Evolutionary conservation across 1,284 basidiomycete species (phyloP), one percentile per base, ranked within the genome.

Genomic region (Cutaneotrichosporon cutaneum): DNA sequence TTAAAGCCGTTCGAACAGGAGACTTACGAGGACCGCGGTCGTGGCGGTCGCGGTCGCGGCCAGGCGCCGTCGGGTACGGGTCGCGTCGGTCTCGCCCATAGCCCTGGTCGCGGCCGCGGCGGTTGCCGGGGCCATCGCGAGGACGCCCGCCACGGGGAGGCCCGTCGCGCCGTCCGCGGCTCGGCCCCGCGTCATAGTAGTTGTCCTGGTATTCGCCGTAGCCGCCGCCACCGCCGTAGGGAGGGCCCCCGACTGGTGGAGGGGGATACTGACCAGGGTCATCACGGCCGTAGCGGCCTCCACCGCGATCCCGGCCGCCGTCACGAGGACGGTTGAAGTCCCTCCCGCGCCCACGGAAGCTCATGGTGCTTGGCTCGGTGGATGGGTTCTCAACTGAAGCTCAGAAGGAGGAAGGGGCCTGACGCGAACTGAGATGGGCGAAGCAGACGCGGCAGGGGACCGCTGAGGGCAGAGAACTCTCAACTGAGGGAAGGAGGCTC

Each of bases 51-150:
- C 33, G 33, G 42, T 55, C 56, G 4, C 56, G 56, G 5, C 35
- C 47, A 13, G 47, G 33, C 10, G 56, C 44, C n/a, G n/a, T n/a
- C n/a, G n/a, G n/a, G 26, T 35, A 47, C 16, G 44, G 56, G 7
- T 50, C 45, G 24, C 35, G 47, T 14, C 33, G 32, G 65, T 69
- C 82, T 81, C 66, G 68, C 18, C 39, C 39, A 18, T n/a, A n/a
- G 18, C 18, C 18, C n/a, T 42, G 39, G 70, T 61, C 80, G 73
- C 82, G 84, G 79, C 81, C 82, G 72, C 75, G 79, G 75, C 81
- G 83, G 70, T 77, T 74, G 68, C 79, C 60, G 26, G 54, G 21
- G 24, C 54, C 50, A 10, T 45, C 56, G 35, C 63, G 27, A 6
- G 36, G 60, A 13, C 65, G 58, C 24, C 60, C 52, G 14, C 62